Evolutionary conservation across 257 asterid species (phyloP), one percentile per base, ranked within the genome.

Genomic region (Lavandula angustifolia): DNA sequence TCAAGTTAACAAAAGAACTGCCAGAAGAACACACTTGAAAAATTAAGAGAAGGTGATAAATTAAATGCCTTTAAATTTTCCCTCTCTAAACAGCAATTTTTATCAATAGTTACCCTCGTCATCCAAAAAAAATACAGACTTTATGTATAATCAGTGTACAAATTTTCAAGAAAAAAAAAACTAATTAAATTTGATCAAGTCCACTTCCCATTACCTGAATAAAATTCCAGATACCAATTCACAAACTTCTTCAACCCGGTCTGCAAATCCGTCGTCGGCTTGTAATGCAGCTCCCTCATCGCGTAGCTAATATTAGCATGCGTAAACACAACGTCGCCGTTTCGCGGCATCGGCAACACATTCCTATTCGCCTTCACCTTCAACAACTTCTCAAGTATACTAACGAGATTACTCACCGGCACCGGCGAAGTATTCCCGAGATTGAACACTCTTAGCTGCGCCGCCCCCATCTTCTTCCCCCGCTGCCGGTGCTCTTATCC

Each of bases 291-390:
- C 66, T 92, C 96, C 62, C 43, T 76, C 32, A 70, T 76, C 27
- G 98, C 98, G 69, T 44, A 73, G 87, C 92, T 92, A 60, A 92
- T 95, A 68, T 92, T 89, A 17, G 98, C 98, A 55, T 92, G 98
- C 0, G 98, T 92, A 53, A 29, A 92, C 9, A 94, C 89, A 22
- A 92, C 98, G 87, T 92, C 98, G 32, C 98, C 98, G 82, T 92
- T 92, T 69, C 94, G 42, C 0, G 98, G 98, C 96, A 92, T 92
- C 62, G 73, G 87, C 9, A 87, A 47, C 16, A 85, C 91, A 34
- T 78, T 78, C 78, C 72, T 81, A 74, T 85, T 87, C 2, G 98
- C 96, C 82, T 82, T 89, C 27, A 75, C 58, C 37, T 44, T 66
- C 33, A 92, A 58, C 76, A 87, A 17, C 46, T 66, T 78, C 78